A percentile compares a stretch with the other conserved stretches of the same genome.
Evolutionary conservation across 78 protist genomes (phyloP).

Genomic region (Mantamonas sphyraenae): DNA sequence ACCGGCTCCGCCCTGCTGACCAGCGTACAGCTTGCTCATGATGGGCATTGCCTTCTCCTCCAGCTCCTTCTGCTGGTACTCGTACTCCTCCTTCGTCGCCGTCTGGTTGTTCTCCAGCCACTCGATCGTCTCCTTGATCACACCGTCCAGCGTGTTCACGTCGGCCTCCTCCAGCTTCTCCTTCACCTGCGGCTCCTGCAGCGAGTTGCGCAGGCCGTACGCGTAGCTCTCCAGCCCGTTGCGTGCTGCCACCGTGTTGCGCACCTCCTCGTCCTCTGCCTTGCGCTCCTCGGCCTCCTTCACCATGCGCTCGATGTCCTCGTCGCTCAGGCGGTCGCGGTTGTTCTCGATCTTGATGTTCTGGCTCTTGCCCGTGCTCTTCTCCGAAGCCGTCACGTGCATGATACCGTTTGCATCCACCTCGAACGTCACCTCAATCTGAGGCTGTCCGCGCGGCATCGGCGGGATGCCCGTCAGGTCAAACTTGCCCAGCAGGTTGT

Average conservation of each 20-base stretch:
- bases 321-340: slow-evolving; percentile 82
- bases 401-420: slow-evolving; percentile 93
- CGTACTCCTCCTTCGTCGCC: slow-evolving; percentile 50
- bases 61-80: slow-evolving; percentile 18
- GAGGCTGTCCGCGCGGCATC: slow-evolving; percentile 95
- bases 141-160: neutral
- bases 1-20: slow-evolving; percentile 73
- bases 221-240: slow-evolving; percentile 78
- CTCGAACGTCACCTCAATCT: slow-evolving; percentile 95
- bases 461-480: slow-evolving; percentile 94
- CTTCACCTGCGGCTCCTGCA: slow-evolving; percentile 17
- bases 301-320: slow-evolving; percentile 94
- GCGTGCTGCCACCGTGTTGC: slow-evolving; percentile 62
- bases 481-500: slow-evolving; percentile 91
- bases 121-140: slow-evolving; percentile 24
- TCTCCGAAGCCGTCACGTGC: slow-evolving; percentile 90
- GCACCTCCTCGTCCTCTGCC: slow-evolving; percentile 69
- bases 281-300: slow-evolving; percentile 82
- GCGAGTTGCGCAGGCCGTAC: slow-evolving; percentile 49
- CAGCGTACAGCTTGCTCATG: slow-evolving; percentile 37
- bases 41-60: slow-evolving; percentile 18
- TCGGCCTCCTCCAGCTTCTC: slow-evolving; percentile 33
- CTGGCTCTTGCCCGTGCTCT: slow-evolving; percentile 68
- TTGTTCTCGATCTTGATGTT: slow-evolving; percentile 92
- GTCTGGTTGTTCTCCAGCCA: slow-evolving; percentile 65